phyloP scores from a whole-genome alignment of 768 basidiomycete species.

The Suillus subalutaceus region DNA sequence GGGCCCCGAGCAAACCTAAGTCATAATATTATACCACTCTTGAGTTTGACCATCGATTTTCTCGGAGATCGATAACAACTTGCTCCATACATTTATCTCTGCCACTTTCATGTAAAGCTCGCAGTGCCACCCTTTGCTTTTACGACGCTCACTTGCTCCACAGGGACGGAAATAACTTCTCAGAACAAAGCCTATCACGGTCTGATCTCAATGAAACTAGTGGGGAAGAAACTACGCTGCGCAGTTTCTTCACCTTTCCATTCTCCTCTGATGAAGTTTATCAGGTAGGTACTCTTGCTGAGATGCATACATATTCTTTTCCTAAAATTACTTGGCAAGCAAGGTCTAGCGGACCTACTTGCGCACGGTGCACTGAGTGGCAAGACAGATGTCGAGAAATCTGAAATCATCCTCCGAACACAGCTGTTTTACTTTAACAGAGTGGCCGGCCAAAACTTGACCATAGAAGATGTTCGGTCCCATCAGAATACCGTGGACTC shows the following conservation, averaged over 20 bases:
- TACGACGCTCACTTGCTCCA: neutral
- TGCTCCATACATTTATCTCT: neutral
- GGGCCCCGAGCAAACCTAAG: too few species aligned
- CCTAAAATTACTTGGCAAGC: conserved; percentile 42
- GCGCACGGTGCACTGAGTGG: conserved; percentile 41
- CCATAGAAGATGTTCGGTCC: conserved; percentile 30
- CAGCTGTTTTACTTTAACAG: conserved; percentile 76
- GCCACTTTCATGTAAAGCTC: neutral
- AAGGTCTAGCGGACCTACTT: conserved; percentile 65
- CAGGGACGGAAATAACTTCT: neutral
- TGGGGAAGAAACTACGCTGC: neutral
- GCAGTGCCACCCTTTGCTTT: neutral
- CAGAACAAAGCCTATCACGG: neutral
- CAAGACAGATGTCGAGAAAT: conserved; percentile 41
- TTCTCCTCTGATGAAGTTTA: conserved; percentile 62
- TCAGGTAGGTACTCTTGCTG: conserved; percentile 46
- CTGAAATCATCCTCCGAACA: conserved; percentile 53
- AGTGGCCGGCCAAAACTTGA: conserved; percentile 36
- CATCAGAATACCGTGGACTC: conserved; percentile 17
- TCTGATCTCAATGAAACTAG: neutral
- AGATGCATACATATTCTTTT: conserved; percentile 9
- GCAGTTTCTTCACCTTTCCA: conserved; percentile 45
- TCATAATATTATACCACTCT: too few species aligned
- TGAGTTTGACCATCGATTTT: neutral
- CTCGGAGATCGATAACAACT: neutral